These are phyloP conservation scores for Candida germanica DNA, from an alignment of 805 yeast species.

Conservation along the genomic window DNA sequence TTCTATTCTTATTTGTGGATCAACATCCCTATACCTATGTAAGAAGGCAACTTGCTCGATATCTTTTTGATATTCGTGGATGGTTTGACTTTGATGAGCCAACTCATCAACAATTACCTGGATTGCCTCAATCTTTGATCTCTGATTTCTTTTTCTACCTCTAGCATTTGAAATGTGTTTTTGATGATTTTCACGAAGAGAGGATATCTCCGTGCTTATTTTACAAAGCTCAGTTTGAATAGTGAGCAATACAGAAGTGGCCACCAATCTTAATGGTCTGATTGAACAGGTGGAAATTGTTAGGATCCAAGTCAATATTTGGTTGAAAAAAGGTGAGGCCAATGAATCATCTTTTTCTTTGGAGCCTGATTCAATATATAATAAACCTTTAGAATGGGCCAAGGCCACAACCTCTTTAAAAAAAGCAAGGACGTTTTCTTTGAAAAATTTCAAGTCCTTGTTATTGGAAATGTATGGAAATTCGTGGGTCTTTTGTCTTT, in stretches of 20 bases:
- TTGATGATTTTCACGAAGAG: constrained; percentile 41
- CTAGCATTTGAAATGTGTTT: constrained; percentile 35
- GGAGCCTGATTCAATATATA: constrained; percentile 36
- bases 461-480: constrained; percentile 61
- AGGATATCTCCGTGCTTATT: constrained; percentile 35
- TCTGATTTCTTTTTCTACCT: constrained; percentile 38
- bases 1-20: constrained; percentile 65
- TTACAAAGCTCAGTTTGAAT: constrained; percentile 62
- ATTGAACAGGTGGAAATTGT: constrained; percentile 66
- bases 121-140: constrained; percentile 44
- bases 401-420: constrained; percentile 48
- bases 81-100: constrained; percentile 45
- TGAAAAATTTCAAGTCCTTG: constrained; percentile 46
- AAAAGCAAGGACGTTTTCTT: constrained; percentile 53
- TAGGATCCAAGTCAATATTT: constrained; percentile 70
- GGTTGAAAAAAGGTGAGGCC: constrained; percentile 47
- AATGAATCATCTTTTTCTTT: constrained; percentile 19
- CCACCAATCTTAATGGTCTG: constrained; percentile 66
- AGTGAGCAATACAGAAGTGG: constrained; percentile 57
- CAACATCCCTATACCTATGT: constrained; percentile 79
- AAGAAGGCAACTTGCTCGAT: constrained; percentile 64
- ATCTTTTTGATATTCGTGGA: constrained; percentile 60
- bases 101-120: constrained; percentile 15
- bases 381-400: constrained; percentile 59
- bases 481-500: constrained; percentile 61